Evolutionary conservation across 2,329 filamentous ascomycete genomes (phyloP).

Genomic region (Ascomycota sp.): DNA sequence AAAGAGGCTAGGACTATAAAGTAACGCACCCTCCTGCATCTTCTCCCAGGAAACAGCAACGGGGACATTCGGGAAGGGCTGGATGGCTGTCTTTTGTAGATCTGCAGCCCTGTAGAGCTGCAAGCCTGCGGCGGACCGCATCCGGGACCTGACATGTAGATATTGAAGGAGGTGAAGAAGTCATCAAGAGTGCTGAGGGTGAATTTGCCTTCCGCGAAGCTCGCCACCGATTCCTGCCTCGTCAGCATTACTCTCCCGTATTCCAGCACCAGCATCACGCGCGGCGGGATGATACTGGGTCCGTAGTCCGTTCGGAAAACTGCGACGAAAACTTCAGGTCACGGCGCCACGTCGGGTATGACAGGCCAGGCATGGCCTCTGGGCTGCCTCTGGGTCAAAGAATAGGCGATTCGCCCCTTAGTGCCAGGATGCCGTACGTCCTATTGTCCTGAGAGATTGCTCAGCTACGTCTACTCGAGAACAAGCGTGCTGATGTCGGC

Average conservation of each 20-base stretch:
- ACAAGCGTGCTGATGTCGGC: conserved; percentile 62
- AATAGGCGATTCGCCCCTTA: conserved; percentile 50
- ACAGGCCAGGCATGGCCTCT: conserved; percentile 62
- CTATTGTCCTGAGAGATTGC: conserved; percentile 50
- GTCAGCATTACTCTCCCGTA: not conserved
- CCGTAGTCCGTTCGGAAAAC: conserved; percentile 25
- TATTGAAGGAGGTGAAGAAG: too few species aligned
- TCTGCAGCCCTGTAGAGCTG: too few species aligned
- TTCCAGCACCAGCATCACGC: conserved; percentile 7
- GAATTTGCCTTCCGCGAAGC: conserved; percentile 72
- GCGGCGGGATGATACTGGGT: conserved; percentile 29
- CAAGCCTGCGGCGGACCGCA: too few species aligned
- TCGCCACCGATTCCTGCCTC: conserved; percentile 34
- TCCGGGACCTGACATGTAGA: too few species aligned
- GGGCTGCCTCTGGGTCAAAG: conserved; percentile 35
- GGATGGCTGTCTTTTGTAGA: too few species aligned
- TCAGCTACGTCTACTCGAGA: conserved; percentile 66
- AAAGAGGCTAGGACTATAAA: too few species aligned
- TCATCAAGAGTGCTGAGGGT: conserved; percentile 61
- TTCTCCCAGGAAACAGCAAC: too few species aligned
- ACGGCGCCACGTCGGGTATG: conserved; percentile 41
- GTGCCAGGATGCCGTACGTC: conserved; percentile 44
- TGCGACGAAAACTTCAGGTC: conserved; percentile 53
- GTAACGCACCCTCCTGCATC: too few species aligned
- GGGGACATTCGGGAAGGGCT: too few species aligned